A percentile compares a stretch with the other conserved stretches of the same genome.
Evolutionary conservation across 345 rosid genomes (phyloP).

Genomic region (Syzygium grande): DNA sequence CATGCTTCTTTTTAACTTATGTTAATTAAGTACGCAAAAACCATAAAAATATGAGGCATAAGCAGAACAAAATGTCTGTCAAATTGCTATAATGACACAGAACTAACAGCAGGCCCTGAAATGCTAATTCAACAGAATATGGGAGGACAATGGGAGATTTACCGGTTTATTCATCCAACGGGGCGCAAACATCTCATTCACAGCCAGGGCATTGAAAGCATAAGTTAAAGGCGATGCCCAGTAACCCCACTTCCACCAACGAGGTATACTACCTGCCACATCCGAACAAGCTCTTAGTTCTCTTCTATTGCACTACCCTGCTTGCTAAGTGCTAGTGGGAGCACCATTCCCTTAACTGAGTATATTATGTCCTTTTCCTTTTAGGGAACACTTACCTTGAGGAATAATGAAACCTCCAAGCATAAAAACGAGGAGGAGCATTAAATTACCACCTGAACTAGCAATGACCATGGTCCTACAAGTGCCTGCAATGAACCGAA

Average conservation of each 20-base stretch:
- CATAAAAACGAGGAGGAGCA: constrained; percentile 59
- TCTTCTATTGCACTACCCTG: background rate
- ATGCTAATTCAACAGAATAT: background rate
- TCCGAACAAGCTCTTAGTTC: constrained; percentile 35
- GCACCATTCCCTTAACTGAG: background rate
- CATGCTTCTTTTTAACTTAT: background rate
- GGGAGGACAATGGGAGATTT: background rate
- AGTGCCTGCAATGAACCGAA: constrained; percentile 52
- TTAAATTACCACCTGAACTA: constrained; percentile 58
- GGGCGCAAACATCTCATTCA: constrained; percentile 72
- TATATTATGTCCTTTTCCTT: background rate
- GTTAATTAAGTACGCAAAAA: background rate
- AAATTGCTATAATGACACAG: background rate
- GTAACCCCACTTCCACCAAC: constrained; percentile 83
- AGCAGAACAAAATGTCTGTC: background rate
- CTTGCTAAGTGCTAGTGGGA: background rate
- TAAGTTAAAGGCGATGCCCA: constrained; percentile 85
- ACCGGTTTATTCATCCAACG: constrained; percentile 77
- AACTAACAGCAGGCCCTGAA: background rate
- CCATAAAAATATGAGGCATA: background rate
- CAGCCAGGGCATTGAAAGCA: constrained; percentile 53
- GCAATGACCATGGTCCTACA: constrained; percentile 74
- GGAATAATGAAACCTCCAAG: constrained; percentile 82
- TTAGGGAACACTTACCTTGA: constrained; percentile 20
- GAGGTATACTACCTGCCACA: constrained; percentile 64